Evolutionary conservation across 495 filamentous ascomycete species (phyloP).

Genomic region (Mytilinidion resinicola): DNA sequence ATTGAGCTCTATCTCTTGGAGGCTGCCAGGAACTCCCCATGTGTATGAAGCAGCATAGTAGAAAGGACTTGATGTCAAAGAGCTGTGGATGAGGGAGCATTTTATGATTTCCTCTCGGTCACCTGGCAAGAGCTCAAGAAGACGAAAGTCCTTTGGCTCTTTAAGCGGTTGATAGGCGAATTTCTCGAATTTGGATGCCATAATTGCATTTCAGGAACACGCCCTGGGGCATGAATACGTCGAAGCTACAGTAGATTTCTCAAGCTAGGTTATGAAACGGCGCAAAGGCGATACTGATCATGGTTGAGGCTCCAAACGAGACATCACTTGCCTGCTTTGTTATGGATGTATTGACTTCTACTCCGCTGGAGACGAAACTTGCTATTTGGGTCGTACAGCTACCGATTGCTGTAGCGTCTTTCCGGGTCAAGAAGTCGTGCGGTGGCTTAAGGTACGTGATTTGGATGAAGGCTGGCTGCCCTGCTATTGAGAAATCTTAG

Average conservation of each 20-base stretch:
- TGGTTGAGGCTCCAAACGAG: not conserved
- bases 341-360: not conserved
- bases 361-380: not conserved
- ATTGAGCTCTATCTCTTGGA: slow-evolving; percentile 5
- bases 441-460: no score
- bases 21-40: not conserved
- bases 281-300: not conserved
- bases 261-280: not conserved
- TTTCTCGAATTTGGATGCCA: slow-evolving; percentile 2
- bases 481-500: no score
- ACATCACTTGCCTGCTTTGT: not conserved
- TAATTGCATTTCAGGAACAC: not conserved
- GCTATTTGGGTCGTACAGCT: not conserved
- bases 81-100: not conserved
- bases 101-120: not conserved
- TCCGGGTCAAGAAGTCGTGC: not conserved
- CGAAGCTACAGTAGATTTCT: not conserved
- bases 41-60: slow-evolving; percentile 5
- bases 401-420: not conserved
- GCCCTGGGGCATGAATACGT: not conserved
- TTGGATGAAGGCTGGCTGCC: no score
- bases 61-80: not conserved
- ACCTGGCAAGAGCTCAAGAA: not conserved
- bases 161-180: not conserved
- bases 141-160: slow-evolving; percentile 1